Base-by-base conservation (phyloP, 2,329 filamentous ascomycete species). In the Septoria petroselini region DNA sequence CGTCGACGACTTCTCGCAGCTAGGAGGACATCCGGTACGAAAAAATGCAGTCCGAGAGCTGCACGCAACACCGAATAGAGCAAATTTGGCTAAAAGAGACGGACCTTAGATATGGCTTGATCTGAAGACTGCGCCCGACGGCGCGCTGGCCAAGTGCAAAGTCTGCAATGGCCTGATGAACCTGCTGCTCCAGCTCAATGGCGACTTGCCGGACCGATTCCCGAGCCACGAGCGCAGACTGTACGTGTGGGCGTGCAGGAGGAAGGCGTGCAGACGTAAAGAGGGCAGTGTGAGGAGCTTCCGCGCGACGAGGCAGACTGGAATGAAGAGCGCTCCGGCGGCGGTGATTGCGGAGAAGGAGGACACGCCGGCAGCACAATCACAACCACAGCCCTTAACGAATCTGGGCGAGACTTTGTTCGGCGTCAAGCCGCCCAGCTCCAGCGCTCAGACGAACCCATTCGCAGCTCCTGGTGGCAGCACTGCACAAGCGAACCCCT, bases 121-220 rank as follows among this genome's bases (percentile, higher is more conserved):
- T 60, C 70, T 78, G n/a, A 73, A 77, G 45, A 80, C 77, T 33
- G 76, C 86, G 3, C 87, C 91, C 6, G 86, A 88, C 1, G 86
- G 86, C 18, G 75, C 84, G 1, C 78, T 95, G 7, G 89, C 87
- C 17, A 85, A 84, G 70, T 98, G 93, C 75, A 89, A 87, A 70
- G 79, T 87, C 58, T 98, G 93, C 80, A 87, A 89, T 59, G 80
- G 83, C 44, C 71, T 88, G 44, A 89, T 96, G 81, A 84, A 82
- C 1, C 78, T 97, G 8, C 80, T 98, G 2, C 79, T 98, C 39
- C 90, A 98, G 70, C 79, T 98, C 21, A 89, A 98, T 70, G 91
- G 83, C 62, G 90, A 96, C 66, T 78, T 97, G 3, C 91, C 90
- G 11, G 86, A 91, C 48, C 79, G 82, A 41, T 96, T 95, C 64